Base-by-base conservation (phyloP, 2,329 filamentous ascomycete genomes). In the Fusarium agapanthi region DNA sequence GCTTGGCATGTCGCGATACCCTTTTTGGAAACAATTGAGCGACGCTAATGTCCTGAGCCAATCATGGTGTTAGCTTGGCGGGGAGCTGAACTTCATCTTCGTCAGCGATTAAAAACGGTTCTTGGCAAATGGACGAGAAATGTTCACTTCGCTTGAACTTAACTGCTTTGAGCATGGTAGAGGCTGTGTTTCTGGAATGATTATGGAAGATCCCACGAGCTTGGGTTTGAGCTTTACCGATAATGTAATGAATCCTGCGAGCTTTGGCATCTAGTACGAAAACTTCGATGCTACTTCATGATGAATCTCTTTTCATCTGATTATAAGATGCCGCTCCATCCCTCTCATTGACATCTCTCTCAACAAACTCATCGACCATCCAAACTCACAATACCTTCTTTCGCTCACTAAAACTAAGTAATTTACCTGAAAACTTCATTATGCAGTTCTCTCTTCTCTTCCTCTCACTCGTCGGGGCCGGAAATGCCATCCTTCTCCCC, bases 401-500 rank as follows among this genome's bases (percentile, higher is more conserved):
- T 7, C 16, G 15, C 14, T 30, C 9, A 30, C 34, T 18, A 30
- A 11, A 28, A 14, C 26, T 3, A 15, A 34, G 10, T 1, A 3
- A 3, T 12, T 24, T 15, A 5, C 6, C 6, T 7, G 0, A 15
- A 3, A n/a, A 24, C 6, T 41, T 22, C 24, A 65, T 11, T 9
- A 79, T 79, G 78, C 69, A 67, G 16, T 44, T 75, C 24, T 48
- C 58, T 6, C 10, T 62, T 14, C 32, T 76, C n/a, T 35, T 73
- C 3, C 26, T 73, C 4, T 47, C 75, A 1, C 35, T 76, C 1
- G 34, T 78, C 7, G 61, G 67, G 15, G 40, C 72, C 1, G 72
- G 64, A 7, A 48, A 72, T 22, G 79, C 79, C 11, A 26, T 79
- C 11, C 55, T 79, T 10, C 64, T 82, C 0, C 76, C 80, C 3